Conservation (phyloP, 306 rosid genomes). For the Cucurbita argyrosperma region DNA sequence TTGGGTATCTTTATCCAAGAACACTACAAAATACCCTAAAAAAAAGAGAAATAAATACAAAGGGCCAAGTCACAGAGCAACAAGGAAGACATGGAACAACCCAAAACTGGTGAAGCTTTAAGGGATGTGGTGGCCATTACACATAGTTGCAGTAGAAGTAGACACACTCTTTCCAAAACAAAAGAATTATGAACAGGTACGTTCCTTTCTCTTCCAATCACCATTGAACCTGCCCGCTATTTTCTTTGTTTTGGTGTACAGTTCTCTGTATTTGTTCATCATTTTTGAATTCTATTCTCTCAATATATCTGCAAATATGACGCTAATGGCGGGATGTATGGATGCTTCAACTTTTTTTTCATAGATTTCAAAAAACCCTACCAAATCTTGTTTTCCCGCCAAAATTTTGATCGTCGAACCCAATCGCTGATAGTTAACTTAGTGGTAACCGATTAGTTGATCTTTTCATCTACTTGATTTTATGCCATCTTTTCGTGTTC, state of each 20-base stretch:
- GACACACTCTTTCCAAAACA: not conserved
- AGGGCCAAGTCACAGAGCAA: not conserved
- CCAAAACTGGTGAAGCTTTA: not conserved
- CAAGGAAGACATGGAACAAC: not conserved
- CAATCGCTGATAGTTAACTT: conserved; percentile 20
- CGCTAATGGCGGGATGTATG: not conserved
- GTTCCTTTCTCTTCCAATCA: not conserved
- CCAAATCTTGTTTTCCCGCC: conserved; percentile 48
- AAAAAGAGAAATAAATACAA: not conserved
- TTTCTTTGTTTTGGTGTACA: not conserved
- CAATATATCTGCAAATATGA: not conserved
- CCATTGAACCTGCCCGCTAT: not conserved
- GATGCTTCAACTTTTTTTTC: not conserved
- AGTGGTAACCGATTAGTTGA: not conserved
- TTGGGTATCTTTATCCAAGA: conserved; percentile 15
- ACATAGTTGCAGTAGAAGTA: not conserved
- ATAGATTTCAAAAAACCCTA: conserved; percentile 17
- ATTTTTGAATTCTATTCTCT: not conserved
- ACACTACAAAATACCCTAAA: not conserved
- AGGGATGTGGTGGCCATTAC: not conserved
- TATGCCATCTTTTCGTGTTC: not conserved
- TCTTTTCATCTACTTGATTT: not conserved
- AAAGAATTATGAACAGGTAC: not conserved
- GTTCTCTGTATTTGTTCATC: not conserved
- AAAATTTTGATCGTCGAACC: conserved; percentile 15